Evolutionary conservation across 169 alveolate genomes (phyloP), one percentile per base, ranked within the genome.

Genomic region (Hammondia hammondi): DNA sequence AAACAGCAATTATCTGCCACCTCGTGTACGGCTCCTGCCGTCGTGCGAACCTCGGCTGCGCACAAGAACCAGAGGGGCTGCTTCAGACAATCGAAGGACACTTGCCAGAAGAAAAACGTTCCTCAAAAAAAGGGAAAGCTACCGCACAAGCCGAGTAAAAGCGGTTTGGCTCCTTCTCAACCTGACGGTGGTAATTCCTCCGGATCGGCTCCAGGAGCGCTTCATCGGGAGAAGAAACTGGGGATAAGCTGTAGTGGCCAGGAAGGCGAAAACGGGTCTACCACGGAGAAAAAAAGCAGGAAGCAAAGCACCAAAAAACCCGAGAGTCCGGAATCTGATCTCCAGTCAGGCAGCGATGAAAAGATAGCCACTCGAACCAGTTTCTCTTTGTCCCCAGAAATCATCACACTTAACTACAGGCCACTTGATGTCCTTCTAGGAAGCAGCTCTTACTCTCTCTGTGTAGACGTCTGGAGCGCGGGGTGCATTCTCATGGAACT

Each of bases 391-490:
- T 93, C 94, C 4, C 94, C 96, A 3, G 94, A 88, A 98, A 99
- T 77, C 97, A 98, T 91, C 56, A 98, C 99, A 35, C 98, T 98
- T 61, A 99, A 99, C 99, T 99, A 99, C 96, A 95, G 99, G 71
- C 99, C 99, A 5, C 99, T 99, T 43, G 99, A 99, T 95, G 97
- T 99, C 27, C 97, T 99, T 91, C 97, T 99, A 92, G 99, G 99
- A 0, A 98, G 98, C 92, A 97, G 97, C 92, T 96, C 97, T 93
- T 99, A 99, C 94, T 97, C 99, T 29, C 98, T 98, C 85, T 98
- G 99, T 52, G 99, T 99, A 2, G 99, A 99, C 96, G 97, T 99
- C 45, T 99, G 99, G 99, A 98, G 99, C 87, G 94, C 82, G 19
- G 96, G 96, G 61, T 94, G 73, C 91, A 61, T 88, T 37, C 70